A percentile compares a stretch with the other conserved stretches of the same genome.
phyloP scores from a whole-genome alignment of 257 asterid species.

The Solanum pimpinellifolium region DNA sequence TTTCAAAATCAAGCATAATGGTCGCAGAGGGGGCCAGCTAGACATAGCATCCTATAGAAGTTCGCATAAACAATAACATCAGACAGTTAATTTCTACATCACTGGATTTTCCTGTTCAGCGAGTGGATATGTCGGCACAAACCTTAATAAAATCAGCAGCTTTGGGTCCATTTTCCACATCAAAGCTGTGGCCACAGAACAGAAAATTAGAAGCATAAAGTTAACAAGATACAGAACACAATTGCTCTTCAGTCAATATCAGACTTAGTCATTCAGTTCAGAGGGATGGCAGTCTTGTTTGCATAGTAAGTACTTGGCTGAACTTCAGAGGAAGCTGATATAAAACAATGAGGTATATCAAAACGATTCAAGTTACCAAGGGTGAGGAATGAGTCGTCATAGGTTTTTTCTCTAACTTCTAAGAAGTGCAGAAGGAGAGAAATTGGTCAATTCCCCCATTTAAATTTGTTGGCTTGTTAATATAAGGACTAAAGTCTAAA shows the following conservation, averaged over 20 bases:
- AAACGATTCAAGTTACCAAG: background rate
- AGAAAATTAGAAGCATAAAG: background rate
- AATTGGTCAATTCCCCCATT: background rate
- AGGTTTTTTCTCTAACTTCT: background rate
- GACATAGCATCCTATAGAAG: constrained; percentile 53
- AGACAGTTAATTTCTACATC: background rate
- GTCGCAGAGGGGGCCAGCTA: constrained; percentile 82
- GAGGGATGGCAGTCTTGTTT: background rate
- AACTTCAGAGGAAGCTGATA: background rate
- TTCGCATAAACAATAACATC: background rate
- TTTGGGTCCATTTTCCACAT: constrained; percentile 81
- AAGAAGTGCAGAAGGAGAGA: background rate
- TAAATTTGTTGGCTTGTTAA: background rate
- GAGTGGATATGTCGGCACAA: background rate
- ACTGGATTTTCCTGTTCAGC: background rate
- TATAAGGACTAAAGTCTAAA: background rate
- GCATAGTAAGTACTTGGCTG: background rate
- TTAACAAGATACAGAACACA: background rate
- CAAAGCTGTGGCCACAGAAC: constrained; percentile 52
- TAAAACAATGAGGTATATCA: background rate
- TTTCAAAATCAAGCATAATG: constrained; percentile 84
- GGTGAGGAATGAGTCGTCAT: background rate
- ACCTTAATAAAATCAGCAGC: constrained; percentile 95
- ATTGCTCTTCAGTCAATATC: background rate
- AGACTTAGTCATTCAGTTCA: background rate